Conservation (phyloP, 2,329 filamentous ascomycete species). For the Alternaria ventricosa region DNA sequence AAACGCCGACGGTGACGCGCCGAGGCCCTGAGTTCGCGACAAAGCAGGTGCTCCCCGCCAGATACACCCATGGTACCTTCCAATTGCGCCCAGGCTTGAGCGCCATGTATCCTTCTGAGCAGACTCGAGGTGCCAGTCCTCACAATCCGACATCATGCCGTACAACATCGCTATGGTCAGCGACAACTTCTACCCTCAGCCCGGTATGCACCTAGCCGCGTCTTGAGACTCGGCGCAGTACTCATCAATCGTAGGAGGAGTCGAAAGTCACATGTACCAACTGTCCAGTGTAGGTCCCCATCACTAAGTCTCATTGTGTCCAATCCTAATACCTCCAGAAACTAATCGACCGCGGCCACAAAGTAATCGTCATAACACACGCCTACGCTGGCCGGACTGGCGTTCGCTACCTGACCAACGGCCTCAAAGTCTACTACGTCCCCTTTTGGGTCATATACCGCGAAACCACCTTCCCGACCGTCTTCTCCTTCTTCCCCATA, state of each 20-base stretch:
- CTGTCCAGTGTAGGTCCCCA: constrained; percentile 70
- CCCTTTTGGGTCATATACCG: constrained; percentile 97
- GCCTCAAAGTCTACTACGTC: constrained; percentile 97
- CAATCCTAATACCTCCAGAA: constrained; percentile 61
- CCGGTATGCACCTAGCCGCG: constrained; percentile 57
- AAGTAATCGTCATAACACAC: constrained; percentile 97
- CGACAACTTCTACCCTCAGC: constrained; percentile 99
- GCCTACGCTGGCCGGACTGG: constrained; percentile 90
- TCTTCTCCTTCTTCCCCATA: constrained; percentile 98
- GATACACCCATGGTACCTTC: background rate
- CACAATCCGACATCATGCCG: constrained; percentile 57
- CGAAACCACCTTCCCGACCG: constrained; percentile 89
- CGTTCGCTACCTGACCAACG: constrained; percentile 94
- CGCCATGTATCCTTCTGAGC: constrained; percentile 29
- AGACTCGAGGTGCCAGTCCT: constrained; percentile 29
- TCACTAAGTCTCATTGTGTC: background rate
- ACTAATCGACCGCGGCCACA: constrained; percentile 95
- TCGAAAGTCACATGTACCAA: constrained; percentile 99
- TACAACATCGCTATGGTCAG: constrained; percentile 91
- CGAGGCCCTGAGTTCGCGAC: constrained; percentile 1
- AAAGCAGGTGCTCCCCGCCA: background rate
- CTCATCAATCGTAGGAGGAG: constrained; percentile 65
- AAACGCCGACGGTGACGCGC: constrained; percentile 37
- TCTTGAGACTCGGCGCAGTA: background rate
- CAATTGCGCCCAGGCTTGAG: constrained; percentile 9